A percentile compares a stretch with the other conserved stretches of the same genome.
Evolutionary conservation across 305 asterid genomes (phyloP).

Genomic region (Fraxinus greggii): DNA sequence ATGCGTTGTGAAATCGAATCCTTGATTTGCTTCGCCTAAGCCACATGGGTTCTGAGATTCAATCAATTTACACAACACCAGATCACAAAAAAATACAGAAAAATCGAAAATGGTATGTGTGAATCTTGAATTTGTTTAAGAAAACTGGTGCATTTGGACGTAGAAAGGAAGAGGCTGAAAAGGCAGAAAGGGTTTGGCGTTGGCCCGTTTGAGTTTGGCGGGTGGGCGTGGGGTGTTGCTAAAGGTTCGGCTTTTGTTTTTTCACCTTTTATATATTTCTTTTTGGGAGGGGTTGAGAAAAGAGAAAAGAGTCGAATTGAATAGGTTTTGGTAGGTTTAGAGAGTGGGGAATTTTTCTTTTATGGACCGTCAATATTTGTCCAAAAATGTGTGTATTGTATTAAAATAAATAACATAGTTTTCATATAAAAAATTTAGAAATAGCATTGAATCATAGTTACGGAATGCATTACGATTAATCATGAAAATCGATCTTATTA

Average conservation of each 20-base stretch:
- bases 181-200: conserved; percentile 33
- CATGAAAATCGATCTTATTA: background rate
- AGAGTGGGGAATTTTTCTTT: background rate
- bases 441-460: background rate
- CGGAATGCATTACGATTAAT: background rate
- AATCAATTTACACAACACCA: conserved; percentile 8
- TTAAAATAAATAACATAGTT: background rate
- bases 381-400: background rate
- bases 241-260: background rate
- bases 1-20: conserved; percentile 42
- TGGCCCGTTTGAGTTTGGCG: conserved; percentile 6
- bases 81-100: background rate
- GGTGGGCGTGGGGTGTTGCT: background rate
- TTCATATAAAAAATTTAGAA: background rate
- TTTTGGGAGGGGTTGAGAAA: background rate
- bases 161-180: conserved; percentile 32
- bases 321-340: background rate
- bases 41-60: conserved; percentile 63
- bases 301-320: background rate
- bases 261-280: background rate
- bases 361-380: background rate
- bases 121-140: background rate
- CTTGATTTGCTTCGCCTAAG: conserved; percentile 62
- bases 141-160: conserved; percentile 18
- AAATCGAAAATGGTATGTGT: conserved; percentile 6